Evolutionary conservation across 2,329 filamentous ascomycete species (phyloP).

Genomic region (Paraphoma sp.): DNA sequence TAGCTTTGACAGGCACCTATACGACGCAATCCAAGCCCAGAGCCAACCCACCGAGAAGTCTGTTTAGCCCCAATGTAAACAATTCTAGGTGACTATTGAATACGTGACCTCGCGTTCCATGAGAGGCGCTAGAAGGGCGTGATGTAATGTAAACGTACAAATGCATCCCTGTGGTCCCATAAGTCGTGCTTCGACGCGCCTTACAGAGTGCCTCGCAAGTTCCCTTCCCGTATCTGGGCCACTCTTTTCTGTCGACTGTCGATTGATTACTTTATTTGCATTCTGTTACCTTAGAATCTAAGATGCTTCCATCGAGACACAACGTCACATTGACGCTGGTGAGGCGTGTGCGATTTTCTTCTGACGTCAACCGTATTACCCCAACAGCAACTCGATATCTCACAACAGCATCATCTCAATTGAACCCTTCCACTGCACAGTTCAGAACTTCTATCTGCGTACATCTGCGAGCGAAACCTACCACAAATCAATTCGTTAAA

Average conservation of each 20-base stretch:
- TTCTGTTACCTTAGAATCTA: background rate
- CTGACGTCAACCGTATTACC: constrained; percentile 34
- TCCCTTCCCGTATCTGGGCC: background rate
- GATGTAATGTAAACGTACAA: background rate
- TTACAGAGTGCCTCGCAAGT: background rate
- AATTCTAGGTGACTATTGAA: background rate
- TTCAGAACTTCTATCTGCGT: background rate
- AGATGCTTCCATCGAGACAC: background rate
- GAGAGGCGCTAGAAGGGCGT: background rate
- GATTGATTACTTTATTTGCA: background rate
- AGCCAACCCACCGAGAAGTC: too few species aligned
- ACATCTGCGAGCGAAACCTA: constrained; percentile 15
- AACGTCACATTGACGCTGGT: constrained; percentile 29
- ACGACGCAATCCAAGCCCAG: too few species aligned
- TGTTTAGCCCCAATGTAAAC: background rate
- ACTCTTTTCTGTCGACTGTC: background rate
- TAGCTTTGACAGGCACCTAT: too few species aligned
- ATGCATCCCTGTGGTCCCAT: background rate
- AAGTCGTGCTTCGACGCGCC: background rate
- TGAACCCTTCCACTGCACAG: constrained; percentile 4
- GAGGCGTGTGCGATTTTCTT: constrained; percentile 9
- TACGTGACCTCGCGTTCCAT: background rate
- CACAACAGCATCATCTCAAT: constrained; percentile 13
- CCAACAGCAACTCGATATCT: constrained; percentile 16
- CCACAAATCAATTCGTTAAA: constrained; percentile 15